Evolutionary conservation across 2,329 filamentous ascomycete genomes (phyloP).

Genomic region (Gaeumannomyces sp.): DNA sequence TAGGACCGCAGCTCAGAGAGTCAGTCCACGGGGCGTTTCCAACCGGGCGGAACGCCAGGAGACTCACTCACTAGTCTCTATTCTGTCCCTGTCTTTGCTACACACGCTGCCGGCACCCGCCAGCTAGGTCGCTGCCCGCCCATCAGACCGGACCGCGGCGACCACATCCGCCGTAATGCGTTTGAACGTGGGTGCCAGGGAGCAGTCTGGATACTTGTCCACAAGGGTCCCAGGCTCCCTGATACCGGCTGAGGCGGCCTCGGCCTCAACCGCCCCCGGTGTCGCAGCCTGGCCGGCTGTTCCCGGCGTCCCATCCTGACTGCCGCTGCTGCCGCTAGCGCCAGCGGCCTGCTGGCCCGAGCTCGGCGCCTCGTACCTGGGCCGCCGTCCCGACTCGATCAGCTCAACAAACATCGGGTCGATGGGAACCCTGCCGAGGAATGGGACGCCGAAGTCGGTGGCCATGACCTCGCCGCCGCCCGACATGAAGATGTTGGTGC

Average conservation of each 20-base stretch:
- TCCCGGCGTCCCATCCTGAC: not conserved
- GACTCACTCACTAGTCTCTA: too few relatives aligned
- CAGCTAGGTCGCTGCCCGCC: too few relatives aligned
- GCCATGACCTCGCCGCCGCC: constrained; percentile 90
- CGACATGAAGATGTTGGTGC: constrained; percentile 88
- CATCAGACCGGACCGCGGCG: constrained; percentile 16
- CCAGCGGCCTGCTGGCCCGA: too few relatives aligned
- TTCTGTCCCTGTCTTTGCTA: too few relatives aligned
- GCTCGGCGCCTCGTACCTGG: constrained; percentile 50
- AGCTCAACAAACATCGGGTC: constrained; percentile 87
- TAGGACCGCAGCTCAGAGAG: too few relatives aligned
- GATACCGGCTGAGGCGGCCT: constrained; percentile 17
- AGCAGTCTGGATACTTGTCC: constrained; percentile 68
- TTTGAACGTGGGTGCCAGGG: constrained; percentile 62
- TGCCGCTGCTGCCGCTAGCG: not conserved
- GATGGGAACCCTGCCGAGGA: constrained; percentile 82
- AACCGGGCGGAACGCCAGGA: too few relatives aligned
- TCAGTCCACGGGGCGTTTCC: too few relatives aligned
- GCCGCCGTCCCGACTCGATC: constrained; percentile 65
- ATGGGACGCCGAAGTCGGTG: constrained; percentile 73
- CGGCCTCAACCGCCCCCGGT: constrained; percentile 19
- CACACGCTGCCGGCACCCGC: too few relatives aligned
- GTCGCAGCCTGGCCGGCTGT: constrained; percentile 11
- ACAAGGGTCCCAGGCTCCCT: constrained; percentile 46
- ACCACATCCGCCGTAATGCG: constrained; percentile 53